Conservation (phyloP, 2,329 filamentous ascomycete species). For the Pyrenophora seminiperda region DNA sequence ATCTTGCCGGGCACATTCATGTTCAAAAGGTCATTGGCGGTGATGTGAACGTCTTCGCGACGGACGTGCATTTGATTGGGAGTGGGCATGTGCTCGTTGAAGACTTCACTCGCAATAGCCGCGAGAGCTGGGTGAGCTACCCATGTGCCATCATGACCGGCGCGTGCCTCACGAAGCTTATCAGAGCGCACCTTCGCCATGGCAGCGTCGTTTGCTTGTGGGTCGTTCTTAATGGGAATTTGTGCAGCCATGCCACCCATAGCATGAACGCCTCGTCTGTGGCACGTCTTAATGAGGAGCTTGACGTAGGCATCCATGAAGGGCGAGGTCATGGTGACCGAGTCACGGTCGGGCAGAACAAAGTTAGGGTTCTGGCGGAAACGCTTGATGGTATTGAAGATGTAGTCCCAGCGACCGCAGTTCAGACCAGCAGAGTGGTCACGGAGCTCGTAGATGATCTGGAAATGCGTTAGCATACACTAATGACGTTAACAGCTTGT, state of each 20-base stretch:
- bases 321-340: constrained; percentile 95
- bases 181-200: constrained; percentile 93
- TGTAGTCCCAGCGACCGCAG: constrained; percentile 99
- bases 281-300: constrained; percentile 97
- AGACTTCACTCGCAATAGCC: constrained; percentile 83
- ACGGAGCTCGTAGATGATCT: constrained; percentile 97
- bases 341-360: constrained; percentile 86
- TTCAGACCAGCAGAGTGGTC: constrained; percentile 96
- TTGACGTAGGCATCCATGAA: constrained; percentile 99
- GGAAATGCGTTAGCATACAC: constrained; percentile 17
- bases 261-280: constrained; percentile 93
- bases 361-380: constrained; percentile 95
- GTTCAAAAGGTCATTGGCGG: constrained; percentile 89
- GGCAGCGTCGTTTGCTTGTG: constrained; percentile 85
- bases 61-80: constrained; percentile 94
- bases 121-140: constrained; percentile 95
- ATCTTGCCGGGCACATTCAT: constrained; percentile 95
- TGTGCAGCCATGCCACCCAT: constrained; percentile 99
- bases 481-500: not conserved
- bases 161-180: constrained; percentile 93
- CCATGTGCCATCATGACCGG: constrained; percentile 97
- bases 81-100: constrained; percentile 98
- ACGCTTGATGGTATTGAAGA: constrained; percentile 99
- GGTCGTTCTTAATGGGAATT: constrained; percentile 97
- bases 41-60: constrained; percentile 85